These are phyloP conservation scores for Microdochium paspali DNA, from an alignment of 2,329 filamentous ascomycete genomes.

Conservation along the genomic window DNA sequence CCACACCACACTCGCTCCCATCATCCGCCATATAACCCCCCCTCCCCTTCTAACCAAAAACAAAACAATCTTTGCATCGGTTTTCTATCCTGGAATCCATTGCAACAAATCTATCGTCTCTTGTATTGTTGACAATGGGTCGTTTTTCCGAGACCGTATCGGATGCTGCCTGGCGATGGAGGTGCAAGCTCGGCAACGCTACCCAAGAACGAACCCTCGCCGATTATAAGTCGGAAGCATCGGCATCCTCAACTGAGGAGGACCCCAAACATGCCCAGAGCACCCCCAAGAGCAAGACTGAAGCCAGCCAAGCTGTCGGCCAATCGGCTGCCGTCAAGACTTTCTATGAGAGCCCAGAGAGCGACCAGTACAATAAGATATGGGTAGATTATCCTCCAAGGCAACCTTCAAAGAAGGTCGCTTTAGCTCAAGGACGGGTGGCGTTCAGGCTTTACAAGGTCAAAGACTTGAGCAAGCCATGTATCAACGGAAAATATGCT, in stretches of 20 bases:
- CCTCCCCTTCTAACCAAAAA: no score
- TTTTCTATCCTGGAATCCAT: no score
- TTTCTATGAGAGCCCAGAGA: constrained; percentile 26
- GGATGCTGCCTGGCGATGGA: constrained; percentile 11
- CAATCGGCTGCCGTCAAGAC: constrained; percentile 22
- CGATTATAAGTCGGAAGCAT: constrained; percentile 3
- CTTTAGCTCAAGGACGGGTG: constrained; percentile 25
- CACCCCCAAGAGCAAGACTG: not conserved
- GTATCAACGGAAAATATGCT: constrained; percentile 25
- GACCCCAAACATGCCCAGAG: not conserved
- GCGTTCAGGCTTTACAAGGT: constrained; percentile 37
- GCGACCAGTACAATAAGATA: constrained; percentile 10
- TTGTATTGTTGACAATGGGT: not conserved
- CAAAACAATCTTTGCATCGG: no score
- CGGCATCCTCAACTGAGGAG: constrained; percentile 3
- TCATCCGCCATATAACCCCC: no score
- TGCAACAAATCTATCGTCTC: not conserved
- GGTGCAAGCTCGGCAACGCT: constrained; percentile 12
- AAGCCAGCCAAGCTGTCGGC: constrained; percentile 7
- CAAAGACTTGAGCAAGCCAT: constrained; percentile 30
- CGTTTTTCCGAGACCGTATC: constrained; percentile 1
- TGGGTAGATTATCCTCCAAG: constrained; percentile 32
- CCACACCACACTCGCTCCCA: no score
- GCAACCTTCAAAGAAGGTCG: constrained; percentile 27
- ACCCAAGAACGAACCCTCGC: constrained; percentile 12